Percentiles rank a stretch among this genome's conserved stretches.
Evolutionary conservation across 2,329 filamentous ascomycete species (phyloP).

Genomic region (Colletotrichum gigasporum): DNA sequence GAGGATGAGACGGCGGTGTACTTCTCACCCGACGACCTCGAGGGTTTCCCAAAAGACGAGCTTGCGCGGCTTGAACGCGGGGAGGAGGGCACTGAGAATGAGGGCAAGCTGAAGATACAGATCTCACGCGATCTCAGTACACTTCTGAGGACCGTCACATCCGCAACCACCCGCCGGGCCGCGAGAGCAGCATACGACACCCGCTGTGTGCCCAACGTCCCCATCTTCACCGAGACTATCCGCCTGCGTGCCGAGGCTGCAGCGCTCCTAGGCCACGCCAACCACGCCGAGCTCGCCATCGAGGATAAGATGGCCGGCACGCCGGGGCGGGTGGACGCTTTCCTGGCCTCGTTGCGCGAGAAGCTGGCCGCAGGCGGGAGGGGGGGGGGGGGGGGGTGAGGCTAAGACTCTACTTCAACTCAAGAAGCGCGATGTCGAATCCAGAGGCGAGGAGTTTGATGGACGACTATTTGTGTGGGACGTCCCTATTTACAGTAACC

Average conservation of each 20-base stretch:
- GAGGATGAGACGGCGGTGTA: neutral
- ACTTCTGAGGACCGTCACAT: conserved; percentile 77
- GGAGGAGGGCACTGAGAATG: conserved; percentile 61
- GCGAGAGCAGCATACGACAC: neutral
- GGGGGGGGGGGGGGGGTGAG: conserved; percentile 58
- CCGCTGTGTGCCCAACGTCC: conserved; percentile 53
- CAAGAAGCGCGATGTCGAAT: conserved; percentile 56
- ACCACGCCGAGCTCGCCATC: conserved; percentile 80
- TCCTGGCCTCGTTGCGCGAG: conserved; percentile 49
- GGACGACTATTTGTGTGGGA: conserved; percentile 66
- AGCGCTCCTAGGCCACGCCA: conserved; percentile 77
- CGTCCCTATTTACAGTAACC: conserved; percentile 60
- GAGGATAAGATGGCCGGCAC: conserved; percentile 90
- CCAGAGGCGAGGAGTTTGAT: conserved; percentile 41
- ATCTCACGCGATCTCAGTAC: conserved; percentile 88
- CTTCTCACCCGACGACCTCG: neutral
- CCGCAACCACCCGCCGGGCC: conserved; percentile 66
- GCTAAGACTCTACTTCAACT: conserved; percentile 59
- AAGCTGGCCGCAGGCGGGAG: conserved; percentile 57
- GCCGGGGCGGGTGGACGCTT: conserved; percentile 75
- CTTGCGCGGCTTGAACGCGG: conserved; percentile 74
- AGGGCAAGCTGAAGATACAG: conserved; percentile 76
- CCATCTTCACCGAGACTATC: conserved; percentile 79
- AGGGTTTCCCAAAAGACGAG: neutral
- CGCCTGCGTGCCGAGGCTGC: conserved; percentile 81